phyloP scores from a whole-genome alignment of 116 monocot genomes.

The Thalassia testudinum region DNA sequence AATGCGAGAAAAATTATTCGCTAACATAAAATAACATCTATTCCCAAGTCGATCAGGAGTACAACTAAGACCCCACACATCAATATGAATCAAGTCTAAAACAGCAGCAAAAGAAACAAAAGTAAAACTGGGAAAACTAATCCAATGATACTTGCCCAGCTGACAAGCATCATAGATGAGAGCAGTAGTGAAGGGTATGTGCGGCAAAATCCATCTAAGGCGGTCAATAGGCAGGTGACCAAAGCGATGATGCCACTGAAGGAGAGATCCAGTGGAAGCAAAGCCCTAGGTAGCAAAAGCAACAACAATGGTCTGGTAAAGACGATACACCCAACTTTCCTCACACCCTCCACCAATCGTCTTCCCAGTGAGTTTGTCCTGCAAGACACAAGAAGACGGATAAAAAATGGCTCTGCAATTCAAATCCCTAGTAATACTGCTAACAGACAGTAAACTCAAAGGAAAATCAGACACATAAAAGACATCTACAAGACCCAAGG shows the following conservation, averaged over 20 bases:
- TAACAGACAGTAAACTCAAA: no score
- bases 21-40: not conserved
- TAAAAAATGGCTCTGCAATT: no score
- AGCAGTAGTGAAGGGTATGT: not conserved
- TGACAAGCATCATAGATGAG: not conserved
- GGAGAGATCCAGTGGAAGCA: no score
- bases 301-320: no score
- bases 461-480: no score
- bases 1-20: not conserved
- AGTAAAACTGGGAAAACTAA: not conserved
- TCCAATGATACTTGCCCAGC: not conserved
- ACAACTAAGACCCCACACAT: not conserved
- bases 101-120: not conserved
- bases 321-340: no score
- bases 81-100: not conserved
- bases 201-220: not conserved
- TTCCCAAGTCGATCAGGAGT: not conserved
- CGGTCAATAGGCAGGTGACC: not conserved
- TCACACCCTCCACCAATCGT: no score
- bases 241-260: not conserved
- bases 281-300: no score
- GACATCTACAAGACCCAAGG: no score
- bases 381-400: no score
- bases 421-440: no score
- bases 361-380: no score